These are phyloP conservation scores for Nematocida homosporus DNA, from an alignment of 371 early-diverging fungal genomes.

Conservation along the genomic window DNA sequence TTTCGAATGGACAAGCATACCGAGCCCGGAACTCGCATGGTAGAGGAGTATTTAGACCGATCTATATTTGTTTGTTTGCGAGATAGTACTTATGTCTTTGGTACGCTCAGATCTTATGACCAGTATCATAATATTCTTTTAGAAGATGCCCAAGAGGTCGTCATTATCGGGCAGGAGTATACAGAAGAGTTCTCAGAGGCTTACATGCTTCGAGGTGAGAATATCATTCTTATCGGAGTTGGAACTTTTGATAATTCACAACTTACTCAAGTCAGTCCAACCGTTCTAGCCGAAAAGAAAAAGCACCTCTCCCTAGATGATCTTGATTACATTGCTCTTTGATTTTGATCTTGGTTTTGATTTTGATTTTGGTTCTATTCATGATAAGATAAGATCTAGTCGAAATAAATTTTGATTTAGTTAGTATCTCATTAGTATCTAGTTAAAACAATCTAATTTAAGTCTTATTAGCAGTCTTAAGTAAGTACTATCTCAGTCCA, in stretches of 20 bases:
- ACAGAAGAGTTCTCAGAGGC: constrained; percentile 57
- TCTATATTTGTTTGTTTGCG: constrained; percentile 57
- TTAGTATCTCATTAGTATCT: no score
- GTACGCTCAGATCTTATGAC: constrained; percentile 67
- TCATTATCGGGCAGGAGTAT: constrained; percentile 58
- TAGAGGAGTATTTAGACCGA: constrained; percentile 66
- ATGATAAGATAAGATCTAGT: no score
- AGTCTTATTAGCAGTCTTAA: no score
- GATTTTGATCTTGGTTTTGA: no score
- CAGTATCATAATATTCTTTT: constrained; percentile 67
- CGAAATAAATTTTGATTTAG: no score
- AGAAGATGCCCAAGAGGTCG: constrained; percentile 58
- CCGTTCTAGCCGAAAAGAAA: background rate
- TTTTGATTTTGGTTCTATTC: no score
- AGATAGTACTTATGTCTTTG: constrained; percentile 61
- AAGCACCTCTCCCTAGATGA: constrained; percentile 8
- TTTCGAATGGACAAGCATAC: background rate
- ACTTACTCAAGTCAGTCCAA: background rate
- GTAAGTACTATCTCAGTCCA: no score
- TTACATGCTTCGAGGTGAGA: constrained; percentile 67
- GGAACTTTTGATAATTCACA: background rate
- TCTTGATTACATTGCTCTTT: constrained; percentile 42
- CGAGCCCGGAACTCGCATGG: constrained; percentile 29
- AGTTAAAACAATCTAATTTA: no score
- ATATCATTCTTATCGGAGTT: constrained; percentile 61